A percentile compares a stretch with the other conserved stretches of the same genome.
These are phyloP conservation scores for Hortiboletus campestris DNA, from an alignment of 768 basidiomycete genomes.

Conservation along the genomic window DNA sequence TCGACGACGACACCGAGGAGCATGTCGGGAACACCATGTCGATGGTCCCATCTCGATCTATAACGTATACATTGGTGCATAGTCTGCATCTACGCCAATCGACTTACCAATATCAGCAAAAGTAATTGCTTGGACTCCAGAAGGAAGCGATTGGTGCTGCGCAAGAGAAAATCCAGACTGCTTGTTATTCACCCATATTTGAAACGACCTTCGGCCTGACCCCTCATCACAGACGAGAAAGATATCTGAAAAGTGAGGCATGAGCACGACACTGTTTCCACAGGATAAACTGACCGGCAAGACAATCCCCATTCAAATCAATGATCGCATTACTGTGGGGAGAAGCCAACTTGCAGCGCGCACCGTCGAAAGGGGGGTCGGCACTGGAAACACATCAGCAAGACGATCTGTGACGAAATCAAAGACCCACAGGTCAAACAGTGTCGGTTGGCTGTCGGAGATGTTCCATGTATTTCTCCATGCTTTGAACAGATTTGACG, in stretches of 20 bases:
- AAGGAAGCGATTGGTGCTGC: constrained; percentile 65
- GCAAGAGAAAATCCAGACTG: constrained; percentile 68
- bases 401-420: neutral
- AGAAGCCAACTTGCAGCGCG: constrained; percentile 73
- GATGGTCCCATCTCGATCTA: constrained; percentile 94
- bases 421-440: constrained; percentile 66
- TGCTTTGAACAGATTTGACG: constrained; percentile 47
- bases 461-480: constrained; percentile 84
- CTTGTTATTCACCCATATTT: constrained; percentile 93
- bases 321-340: constrained; percentile 95
- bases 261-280: neutral
- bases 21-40: constrained; percentile 94
- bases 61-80: constrained; percentile 4
- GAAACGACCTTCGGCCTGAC: constrained; percentile 60
- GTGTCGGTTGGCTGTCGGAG: constrained; percentile 45
- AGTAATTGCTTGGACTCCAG: constrained; percentile 71
- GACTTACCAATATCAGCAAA: constrained; percentile 87
- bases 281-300: constrained; percentile 58
- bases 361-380: constrained; percentile 57
- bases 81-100: neutral
- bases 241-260: constrained; percentile 52
- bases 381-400: constrained; percentile 37
- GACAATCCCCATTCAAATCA: constrained; percentile 93
- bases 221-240: constrained; percentile 84
- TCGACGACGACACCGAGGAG: constrained; percentile 57